These are phyloP conservation scores for Apiotrichum mycotoxinovorans DNA, from an alignment of 1,284 basidiomycete species.

Conservation along the genomic window DNA sequence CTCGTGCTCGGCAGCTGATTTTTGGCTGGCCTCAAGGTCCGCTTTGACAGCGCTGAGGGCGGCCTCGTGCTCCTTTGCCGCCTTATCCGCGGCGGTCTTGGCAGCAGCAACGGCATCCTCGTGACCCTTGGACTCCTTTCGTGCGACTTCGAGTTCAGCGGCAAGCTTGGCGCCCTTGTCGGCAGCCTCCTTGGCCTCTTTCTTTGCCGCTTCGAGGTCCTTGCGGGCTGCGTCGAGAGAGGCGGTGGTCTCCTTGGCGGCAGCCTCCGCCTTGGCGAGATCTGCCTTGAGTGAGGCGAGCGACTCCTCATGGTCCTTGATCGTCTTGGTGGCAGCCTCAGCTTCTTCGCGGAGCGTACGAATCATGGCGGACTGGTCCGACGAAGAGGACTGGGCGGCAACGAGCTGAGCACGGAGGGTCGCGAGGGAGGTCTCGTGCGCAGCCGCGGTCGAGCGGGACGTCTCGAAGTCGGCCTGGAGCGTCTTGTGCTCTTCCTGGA, in stretches of 20 bases:
- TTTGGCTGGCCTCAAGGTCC: slow-evolving; percentile 5
- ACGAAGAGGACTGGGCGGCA: slow-evolving; percentile 2
- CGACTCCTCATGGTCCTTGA: slow-evolving; percentile 8
- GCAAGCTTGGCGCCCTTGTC: neutral
- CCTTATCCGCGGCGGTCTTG: slow-evolving; percentile 1
- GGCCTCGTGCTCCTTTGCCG: slow-evolving; percentile 3
- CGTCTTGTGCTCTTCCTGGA: slow-evolving; percentile 17
- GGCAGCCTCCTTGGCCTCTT: neutral
- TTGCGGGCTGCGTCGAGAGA: slow-evolving; percentile 14
- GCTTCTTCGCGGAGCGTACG: slow-evolving; percentile 1
- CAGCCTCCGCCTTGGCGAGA: neutral
- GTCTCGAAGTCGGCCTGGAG: slow-evolving; percentile 1
- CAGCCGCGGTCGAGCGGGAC: neutral
- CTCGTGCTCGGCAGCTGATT: slow-evolving; percentile 7
- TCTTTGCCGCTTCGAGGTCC: slow-evolving; percentile 2
- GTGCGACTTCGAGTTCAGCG: slow-evolving; percentile 8
- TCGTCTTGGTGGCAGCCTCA: slow-evolving; percentile 2
- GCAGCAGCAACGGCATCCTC: slow-evolving; percentile 4
- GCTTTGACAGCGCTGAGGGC: neutral
- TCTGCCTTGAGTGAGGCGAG: neutral
- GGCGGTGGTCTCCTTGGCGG: slow-evolving; percentile 10
- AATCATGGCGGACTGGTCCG: slow-evolving; percentile 6
- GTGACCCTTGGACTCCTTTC: slow-evolving; percentile 8
- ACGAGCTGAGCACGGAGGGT: slow-evolving; percentile 14
- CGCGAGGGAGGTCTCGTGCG: slow-evolving; percentile 14